Base-by-base conservation (phyloP, 305 asterid genomes). In the Rubia tinctorum region DNA sequence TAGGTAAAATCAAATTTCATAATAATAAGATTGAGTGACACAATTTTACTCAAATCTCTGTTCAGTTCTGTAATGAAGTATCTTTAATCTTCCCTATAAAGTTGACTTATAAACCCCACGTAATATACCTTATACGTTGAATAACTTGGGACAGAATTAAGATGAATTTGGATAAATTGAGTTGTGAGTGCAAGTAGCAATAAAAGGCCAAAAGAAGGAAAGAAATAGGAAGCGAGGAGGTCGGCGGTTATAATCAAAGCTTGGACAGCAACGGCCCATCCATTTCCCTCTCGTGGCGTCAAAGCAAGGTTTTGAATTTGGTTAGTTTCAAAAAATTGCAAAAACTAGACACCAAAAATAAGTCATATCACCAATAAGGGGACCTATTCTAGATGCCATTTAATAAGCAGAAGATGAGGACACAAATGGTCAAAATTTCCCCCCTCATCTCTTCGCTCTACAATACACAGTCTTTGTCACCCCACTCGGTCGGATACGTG, bases 241-340 rank as follows among this genome's bases (percentile, higher is more conserved):
- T 13, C 20, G 8, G 49, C 2, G 45, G 51, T 65, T 39, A 6
- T 18, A 65, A 27, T 22, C 39, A 49, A 49, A 49, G 55, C 55
- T 49, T n/a, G 15, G n/a, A n/a, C 15, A 49, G 55, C n/a, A 53
- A 17, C 18, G 59, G 6, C 10, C 10, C 59, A 25, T 23, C 40
- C 13, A 58, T n/a, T 17, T 39, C 22, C 8, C 4, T 69, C 61
- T 55, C 61, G 25, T 47, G 43, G 27, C 37, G 60, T 72, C 75
- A 72, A 72, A 72, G 68, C 2, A 42, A 59, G 43, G n/a, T 69
- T 65, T 65, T 65, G 49, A 65, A 37, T 39, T 49, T 25, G 62
- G 20, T 69, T 53, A 53, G 23, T 14, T 49, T 37, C 61, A 45
- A 68, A 11, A 25, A 8, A 60, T 22, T 22, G 37, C 37, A 23